phyloP scores from a whole-genome alignment of 768 basidiomycete genomes.

The Clavulina sp. region DNA sequence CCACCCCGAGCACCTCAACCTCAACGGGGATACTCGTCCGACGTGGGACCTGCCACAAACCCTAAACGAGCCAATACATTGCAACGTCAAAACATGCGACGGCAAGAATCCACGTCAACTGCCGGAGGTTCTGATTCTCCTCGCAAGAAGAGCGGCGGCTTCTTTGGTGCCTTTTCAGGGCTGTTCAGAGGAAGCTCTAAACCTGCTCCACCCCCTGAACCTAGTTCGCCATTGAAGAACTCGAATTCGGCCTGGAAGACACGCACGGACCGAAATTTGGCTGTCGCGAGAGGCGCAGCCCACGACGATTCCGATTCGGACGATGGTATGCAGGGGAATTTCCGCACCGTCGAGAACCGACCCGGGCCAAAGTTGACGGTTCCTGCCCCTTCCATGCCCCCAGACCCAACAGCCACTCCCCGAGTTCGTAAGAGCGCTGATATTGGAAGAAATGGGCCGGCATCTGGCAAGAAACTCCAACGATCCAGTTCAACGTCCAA shows the following conservation, averaged over 20 bases:
- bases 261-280: conserved; percentile 21
- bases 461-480: neutral
- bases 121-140: neutral
- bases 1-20: conserved; percentile 33
- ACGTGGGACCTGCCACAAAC: conserved; percentile 9
- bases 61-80: neutral
- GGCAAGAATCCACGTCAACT: neutral
- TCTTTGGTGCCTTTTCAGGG: conserved; percentile 29
- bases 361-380: neutral
- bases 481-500: neutral
- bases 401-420: neutral
- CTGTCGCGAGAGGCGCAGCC: conserved; percentile 6
- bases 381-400: neutral
- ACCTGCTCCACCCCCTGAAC: neutral
- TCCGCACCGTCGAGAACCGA: conserved; percentile 1
- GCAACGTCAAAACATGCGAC: neutral
- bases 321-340: conserved; percentile 2
- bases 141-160: neutral
- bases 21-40: neutral
- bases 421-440: too few relatives aligned
- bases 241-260: conserved; percentile 19
- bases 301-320: conserved; percentile 8
- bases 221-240: neutral
- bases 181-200: conserved; percentile 21
- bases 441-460: too few relatives aligned